Conservation (phyloP, 257 asterid genomes). For the Nicotiana benthamiana region DNA sequence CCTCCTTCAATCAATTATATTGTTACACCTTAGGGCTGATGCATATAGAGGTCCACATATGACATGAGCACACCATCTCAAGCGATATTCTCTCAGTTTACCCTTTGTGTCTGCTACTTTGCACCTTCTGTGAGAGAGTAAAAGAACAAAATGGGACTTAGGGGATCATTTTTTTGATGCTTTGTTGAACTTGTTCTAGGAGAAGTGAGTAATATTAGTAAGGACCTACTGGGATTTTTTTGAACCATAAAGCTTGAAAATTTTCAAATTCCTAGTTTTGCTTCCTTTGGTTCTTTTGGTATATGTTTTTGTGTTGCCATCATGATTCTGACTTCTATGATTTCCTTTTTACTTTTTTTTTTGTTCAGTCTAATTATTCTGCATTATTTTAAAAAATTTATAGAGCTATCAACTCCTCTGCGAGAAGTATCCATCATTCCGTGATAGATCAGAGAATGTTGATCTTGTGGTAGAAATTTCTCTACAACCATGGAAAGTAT, state of each 20-base stretch:
- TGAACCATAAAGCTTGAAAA: neutral
- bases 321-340: neutral
- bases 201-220: neutral
- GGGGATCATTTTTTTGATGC: neutral
- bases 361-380: slow-evolving; percentile 7
- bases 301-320: too few species aligned
- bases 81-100: too few species aligned
- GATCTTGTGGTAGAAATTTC: slow-evolving; percentile 99
- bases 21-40: neutral
- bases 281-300: neutral
- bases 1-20: neutral
- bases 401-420: slow-evolving; percentile 91
- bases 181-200: neutral
- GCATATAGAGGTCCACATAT: neutral
- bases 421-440: slow-evolving; percentile 95
- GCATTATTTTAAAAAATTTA: slow-evolving; percentile 17
- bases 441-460: slow-evolving; percentile 95
- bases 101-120: neutral
- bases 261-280: neutral
- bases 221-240: neutral
- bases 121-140: neutral
- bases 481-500: slow-evolving; percentile 94
- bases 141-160: neutral
- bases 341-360: neutral
- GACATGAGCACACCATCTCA: neutral